Evolutionary conservation across 306 rosid species (phyloP).

Genomic region (Ormosia semicastrata): DNA sequence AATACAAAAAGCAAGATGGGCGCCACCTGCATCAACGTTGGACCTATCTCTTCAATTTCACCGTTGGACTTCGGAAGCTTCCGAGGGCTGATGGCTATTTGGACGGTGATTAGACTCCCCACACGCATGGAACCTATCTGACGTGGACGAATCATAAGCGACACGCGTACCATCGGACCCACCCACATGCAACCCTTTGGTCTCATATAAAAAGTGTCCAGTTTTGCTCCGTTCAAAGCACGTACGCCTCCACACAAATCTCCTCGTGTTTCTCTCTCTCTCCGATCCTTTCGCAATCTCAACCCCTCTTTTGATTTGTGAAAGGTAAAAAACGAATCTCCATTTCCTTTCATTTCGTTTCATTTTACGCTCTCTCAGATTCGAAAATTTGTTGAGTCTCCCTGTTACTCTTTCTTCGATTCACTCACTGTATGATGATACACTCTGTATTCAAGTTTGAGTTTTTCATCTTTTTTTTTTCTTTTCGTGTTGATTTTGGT

Average conservation of each 20-base stretch:
- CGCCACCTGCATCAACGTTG: not conserved
- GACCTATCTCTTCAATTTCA: not conserved
- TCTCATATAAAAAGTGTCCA: conserved; percentile 13
- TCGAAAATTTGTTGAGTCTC: not conserved
- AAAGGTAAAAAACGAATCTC: conserved; percentile 25
- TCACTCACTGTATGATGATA: not conserved
- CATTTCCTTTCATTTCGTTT: too few species aligned
- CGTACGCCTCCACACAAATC: conserved; percentile 15
- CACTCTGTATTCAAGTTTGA: not conserved
- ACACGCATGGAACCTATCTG: not conserved
- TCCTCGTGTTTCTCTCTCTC: not conserved
- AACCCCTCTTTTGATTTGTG: conserved; percentile 10
- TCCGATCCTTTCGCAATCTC: conserved; percentile 21
- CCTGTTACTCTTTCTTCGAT: not conserved
- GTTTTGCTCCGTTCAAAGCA: conserved; percentile 23
- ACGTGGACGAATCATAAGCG: not conserved
- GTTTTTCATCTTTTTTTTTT: rapidly evolving
- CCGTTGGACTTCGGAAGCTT: conserved; percentile 1
- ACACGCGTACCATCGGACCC: conserved; percentile 6
- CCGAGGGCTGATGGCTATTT: not conserved
- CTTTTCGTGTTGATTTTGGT: not conserved
- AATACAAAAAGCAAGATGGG: not conserved
- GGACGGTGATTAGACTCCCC: conserved; percentile 23
- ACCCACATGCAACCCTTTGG: not conserved
- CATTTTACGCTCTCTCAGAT: not conserved